phyloP scores from a whole-genome alignment of 2,329 filamentous ascomycete species.

The Xylariales sp. region DNA sequence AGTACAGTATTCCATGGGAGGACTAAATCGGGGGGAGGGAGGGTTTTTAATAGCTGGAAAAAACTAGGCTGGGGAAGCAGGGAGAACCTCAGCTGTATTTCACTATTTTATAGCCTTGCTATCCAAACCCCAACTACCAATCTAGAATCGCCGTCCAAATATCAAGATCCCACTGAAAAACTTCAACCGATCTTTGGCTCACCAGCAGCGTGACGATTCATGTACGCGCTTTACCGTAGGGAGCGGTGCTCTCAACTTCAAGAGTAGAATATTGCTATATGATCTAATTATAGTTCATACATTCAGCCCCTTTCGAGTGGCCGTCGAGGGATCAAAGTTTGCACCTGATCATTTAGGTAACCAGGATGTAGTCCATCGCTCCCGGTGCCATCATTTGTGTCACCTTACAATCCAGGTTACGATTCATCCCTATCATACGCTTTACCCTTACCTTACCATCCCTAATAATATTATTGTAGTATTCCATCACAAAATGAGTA shows the following conservation, averaged over 20 bases:
- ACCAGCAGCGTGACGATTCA: not conserved
- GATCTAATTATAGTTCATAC: no score
- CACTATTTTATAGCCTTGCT: not conserved
- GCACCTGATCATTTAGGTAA: not conserved
- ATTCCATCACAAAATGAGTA: not conserved
- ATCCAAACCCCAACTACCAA: not conserved
- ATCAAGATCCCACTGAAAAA: not conserved
- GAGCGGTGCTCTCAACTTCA: no score
- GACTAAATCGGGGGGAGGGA: not conserved
- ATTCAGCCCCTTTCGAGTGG: no score
- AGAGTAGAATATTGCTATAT: no score
- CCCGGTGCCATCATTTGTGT: not conserved
- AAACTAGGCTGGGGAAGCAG: not conserved
- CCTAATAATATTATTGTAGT: not conserved
- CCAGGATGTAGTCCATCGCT: not conserved
- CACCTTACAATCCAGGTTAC: slow-evolving; percentile 8
- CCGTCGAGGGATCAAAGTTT: not conserved
- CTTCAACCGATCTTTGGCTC: not conserved
- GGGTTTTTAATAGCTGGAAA: not conserved
- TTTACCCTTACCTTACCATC: not conserved
- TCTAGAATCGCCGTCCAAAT: not conserved
- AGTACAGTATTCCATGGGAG: not conserved
- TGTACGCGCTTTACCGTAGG: no score
- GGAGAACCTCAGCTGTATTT: not conserved
- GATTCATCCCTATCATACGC: not conserved